These are phyloP conservation scores for Fistulinella cinereoalba DNA, from an alignment of 1,284 basidiomycete genomes.

Conservation along the genomic window DNA sequence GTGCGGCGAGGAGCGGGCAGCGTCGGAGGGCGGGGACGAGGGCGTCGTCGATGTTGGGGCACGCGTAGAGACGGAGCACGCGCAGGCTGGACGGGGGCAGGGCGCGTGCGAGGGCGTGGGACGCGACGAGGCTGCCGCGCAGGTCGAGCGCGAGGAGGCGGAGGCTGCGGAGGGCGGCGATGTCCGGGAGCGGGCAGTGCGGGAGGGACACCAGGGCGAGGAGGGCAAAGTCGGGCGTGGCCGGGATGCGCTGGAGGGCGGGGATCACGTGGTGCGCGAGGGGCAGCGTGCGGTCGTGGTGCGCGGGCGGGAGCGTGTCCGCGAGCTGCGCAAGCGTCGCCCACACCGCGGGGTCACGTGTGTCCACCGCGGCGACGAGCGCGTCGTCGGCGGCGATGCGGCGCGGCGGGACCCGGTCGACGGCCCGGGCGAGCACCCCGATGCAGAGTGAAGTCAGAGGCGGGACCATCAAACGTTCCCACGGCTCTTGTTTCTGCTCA, in stretches of 20 bases:
- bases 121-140: slow-evolving; percentile 48
- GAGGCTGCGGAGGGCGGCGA: slow-evolving; percentile 45
- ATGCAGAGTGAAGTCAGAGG: slow-evolving; percentile 43
- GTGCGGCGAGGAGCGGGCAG: slow-evolving; percentile 43
- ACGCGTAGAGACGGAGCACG: slow-evolving; percentile 42
- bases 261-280: slow-evolving; percentile 54
- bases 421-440: slow-evolving; percentile 32
- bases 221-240: slow-evolving; percentile 54
- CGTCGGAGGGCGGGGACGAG: slow-evolving; percentile 31
- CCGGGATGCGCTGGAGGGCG: slow-evolving; percentile 54
- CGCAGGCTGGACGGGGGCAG: slow-evolving; percentile 34
- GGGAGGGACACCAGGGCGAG: slow-evolving; percentile 60
- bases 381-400: slow-evolving; percentile 35
- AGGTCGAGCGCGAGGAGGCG: slow-evolving; percentile 64
- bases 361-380: slow-evolving; percentile 13
- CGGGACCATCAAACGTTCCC: slow-evolving; percentile 28
- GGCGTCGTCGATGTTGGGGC: slow-evolving; percentile 37
- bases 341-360: slow-evolving; percentile 59
- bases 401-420: slow-evolving; percentile 38
- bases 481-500: slow-evolving; percentile 17
- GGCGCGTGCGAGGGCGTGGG: slow-evolving; percentile 41
- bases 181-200: slow-evolving; percentile 50
- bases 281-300: slow-evolving; percentile 46
- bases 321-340: slow-evolving; percentile 58
- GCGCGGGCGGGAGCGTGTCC: slow-evolving; percentile 44